Base-by-base conservation (phyloP, 2,329 filamentous ascomycete species). In the Pseudogymnoascus sp. region DNA sequence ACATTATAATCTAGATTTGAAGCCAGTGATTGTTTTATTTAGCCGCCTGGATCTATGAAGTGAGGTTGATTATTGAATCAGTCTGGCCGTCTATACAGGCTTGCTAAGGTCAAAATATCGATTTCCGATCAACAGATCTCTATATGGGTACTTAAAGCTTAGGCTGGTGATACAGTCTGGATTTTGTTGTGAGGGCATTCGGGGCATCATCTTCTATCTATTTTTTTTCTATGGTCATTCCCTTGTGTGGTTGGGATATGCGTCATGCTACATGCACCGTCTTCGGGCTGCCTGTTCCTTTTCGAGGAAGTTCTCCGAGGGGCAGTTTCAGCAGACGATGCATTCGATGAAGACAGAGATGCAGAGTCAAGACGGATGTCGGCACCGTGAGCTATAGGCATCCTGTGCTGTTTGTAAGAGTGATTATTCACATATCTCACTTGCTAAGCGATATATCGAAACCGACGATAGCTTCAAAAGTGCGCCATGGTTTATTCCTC, bases 51-150 rank as follows among this genome's bases (percentile, higher is more conserved):
- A 82, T 81, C 71, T 74, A 72, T 68, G 68, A 69, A 73, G 75
- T 79, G 80, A 83, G 86, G 90, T 93, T 77, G 90, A 93, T 82
- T 83, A 78, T 83, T 89, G 85, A 74, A 82, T 86, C 90, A 93
- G 86, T 85, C 93, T 90, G 89, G 90, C 91, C 86, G 83, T 79
- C 76, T 75, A 91, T 87, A 89, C 89, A 92, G 87, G 86, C 88
- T 90, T 86, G 84, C 77, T 66, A 67, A 67, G 37, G 61, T 63
- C 37, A 86, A 91, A 89, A 85, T 92, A 88, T 89, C 83, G 86
- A 89, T 91, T 78, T 93, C 89, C 88, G 86, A 90, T 92, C 89
- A 91, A 96, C 92, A 95, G 90, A 87, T 95, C 88, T 90, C 77
- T 96, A 88, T 84, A 95, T 79, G 77, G 78, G 80, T 80, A 76